These are phyloP conservation scores for Apiospora kogelbergensis DNA, from an alignment of 2,329 filamentous ascomycete genomes.

Conservation along the genomic window DNA sequence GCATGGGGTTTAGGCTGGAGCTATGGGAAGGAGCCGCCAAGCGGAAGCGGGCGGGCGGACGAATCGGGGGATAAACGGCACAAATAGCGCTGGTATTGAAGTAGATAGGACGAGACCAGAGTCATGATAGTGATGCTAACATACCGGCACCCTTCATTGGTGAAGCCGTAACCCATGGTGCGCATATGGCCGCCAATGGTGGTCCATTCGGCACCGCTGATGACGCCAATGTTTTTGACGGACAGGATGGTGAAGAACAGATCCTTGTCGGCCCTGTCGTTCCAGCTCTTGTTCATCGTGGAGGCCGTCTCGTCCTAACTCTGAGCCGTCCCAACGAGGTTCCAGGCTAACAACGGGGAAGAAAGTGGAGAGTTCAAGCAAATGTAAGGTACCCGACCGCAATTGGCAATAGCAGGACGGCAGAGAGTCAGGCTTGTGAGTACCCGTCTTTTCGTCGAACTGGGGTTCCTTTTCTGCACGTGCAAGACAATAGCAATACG, in stretches of 20 bases:
- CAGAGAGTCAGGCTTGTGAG: not conserved
- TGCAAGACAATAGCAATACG: constrained; percentile 27
- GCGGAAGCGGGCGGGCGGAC: not conserved
- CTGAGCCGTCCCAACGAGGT: not conserved
- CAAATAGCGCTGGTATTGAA: constrained; percentile 1
- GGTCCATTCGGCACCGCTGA: constrained; percentile 62
- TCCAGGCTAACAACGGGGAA: constrained; percentile 6
- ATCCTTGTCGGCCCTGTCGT: constrained; percentile 61
- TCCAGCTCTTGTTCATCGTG: constrained; percentile 61
- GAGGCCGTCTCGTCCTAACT: constrained; percentile 10
- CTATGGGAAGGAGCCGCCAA: not conserved
- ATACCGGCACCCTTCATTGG: constrained; percentile 64
- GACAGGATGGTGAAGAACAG: constrained; percentile 63
- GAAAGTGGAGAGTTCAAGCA: constrained; percentile 13
- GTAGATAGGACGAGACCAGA: constrained; percentile 9
- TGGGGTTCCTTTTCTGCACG: constrained; percentile 18
- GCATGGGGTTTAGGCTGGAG: not conserved
- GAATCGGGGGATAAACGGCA: not conserved
- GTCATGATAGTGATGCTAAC: constrained; percentile 27
- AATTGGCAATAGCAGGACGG: not conserved
- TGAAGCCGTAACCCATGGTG: constrained; percentile 59
- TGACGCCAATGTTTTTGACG: constrained; percentile 63
- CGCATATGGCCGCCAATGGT: constrained; percentile 63
- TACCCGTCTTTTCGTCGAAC: constrained; percentile 6
- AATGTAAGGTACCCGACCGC: constrained; percentile 1